Conservation (phyloP, 2,329 filamentous ascomycete species). For the Aspergillus awamori region DNA sequence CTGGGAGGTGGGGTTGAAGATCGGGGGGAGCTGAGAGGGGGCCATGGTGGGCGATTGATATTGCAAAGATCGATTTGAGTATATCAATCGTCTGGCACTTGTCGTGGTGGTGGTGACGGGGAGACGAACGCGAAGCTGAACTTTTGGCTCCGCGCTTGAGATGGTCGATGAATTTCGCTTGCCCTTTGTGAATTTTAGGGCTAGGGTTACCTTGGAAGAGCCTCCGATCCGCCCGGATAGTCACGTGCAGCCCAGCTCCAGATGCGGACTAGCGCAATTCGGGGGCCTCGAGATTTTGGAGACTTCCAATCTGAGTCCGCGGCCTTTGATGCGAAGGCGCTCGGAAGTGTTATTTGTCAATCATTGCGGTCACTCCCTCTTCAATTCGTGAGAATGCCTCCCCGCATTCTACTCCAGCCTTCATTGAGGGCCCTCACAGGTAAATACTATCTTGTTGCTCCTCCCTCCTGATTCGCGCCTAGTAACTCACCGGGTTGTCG, state of each 20-base stretch:
- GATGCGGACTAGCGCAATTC: conserved; percentile 30
- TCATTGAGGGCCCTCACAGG: conserved; percentile 63
- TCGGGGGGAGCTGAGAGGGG: conserved; percentile 87
- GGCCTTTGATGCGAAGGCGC: conserved; percentile 4
- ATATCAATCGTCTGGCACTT: conserved; percentile 52
- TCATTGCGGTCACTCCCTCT: neutral
- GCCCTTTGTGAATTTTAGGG: conserved; percentile 44
- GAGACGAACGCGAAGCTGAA: conserved; percentile 35
- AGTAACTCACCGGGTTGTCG: conserved; percentile 5
- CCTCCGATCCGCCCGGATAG: conserved; percentile 9
- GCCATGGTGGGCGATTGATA: conserved; percentile 78
- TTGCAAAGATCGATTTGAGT: conserved; percentile 40
- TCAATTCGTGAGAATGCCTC: conserved; percentile 63
- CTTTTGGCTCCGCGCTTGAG: conserved; percentile 29
- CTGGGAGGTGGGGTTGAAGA: conserved; percentile 95
- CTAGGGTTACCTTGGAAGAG: conserved; percentile 33
- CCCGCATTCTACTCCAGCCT: conserved; percentile 64
- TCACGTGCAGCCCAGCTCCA: conserved; percentile 20
- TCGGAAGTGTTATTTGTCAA: conserved; percentile 4
- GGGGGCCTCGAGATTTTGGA: conserved; percentile 38
- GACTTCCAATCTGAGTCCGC: conserved; percentile 11
- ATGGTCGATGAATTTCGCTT: conserved; percentile 42
- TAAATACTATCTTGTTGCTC: conserved; percentile 45
- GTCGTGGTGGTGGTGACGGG: conserved; percentile 41
- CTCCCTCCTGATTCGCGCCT: conserved; percentile 20